Evolutionary conservation across 768 basidiomycete species (phyloP).

Genomic region (Ramaria sp.): DNA sequence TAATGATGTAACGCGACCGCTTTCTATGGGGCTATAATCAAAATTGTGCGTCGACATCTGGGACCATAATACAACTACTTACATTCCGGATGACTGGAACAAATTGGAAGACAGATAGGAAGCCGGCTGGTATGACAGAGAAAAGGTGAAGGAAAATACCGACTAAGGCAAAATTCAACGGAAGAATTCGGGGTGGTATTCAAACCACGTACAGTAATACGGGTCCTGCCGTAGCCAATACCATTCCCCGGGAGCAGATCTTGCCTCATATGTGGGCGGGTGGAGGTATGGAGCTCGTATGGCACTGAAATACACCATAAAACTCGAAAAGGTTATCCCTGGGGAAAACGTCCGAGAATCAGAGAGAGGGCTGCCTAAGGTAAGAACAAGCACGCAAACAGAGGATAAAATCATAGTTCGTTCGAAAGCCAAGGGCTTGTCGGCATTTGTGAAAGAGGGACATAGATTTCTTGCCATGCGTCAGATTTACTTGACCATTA

Average conservation of each 20-base stretch:
- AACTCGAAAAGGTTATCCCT: background rate
- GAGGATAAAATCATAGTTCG: background rate
- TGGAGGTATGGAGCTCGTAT: background rate
- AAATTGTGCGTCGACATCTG: background rate
- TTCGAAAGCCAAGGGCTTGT: background rate
- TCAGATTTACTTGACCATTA: background rate
- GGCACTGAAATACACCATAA: background rate
- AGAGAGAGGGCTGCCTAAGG: background rate
- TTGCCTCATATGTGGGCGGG: background rate
- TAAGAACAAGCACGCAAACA: background rate
- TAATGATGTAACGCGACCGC: background rate
- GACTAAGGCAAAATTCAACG: background rate
- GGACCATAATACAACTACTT: background rate
- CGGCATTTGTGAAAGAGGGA: slow-evolving; percentile 1
- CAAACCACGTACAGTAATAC: background rate
- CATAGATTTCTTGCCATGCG: background rate
- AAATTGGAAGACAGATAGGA: slow-evolving; percentile 4
- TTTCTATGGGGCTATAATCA: background rate
- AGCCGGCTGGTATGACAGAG: background rate
- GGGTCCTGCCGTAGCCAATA: slow-evolving; percentile 1
- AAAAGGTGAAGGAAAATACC: slow-evolving; percentile 5
- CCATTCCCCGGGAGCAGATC: slow-evolving; percentile 6
- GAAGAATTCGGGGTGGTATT: background rate
- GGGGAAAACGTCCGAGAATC: background rate
- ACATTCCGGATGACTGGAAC: slow-evolving; percentile 3